phyloP scores from a whole-genome alignment of 148 eudicot genomes.

The Vaccinium corymbosum region DNA sequence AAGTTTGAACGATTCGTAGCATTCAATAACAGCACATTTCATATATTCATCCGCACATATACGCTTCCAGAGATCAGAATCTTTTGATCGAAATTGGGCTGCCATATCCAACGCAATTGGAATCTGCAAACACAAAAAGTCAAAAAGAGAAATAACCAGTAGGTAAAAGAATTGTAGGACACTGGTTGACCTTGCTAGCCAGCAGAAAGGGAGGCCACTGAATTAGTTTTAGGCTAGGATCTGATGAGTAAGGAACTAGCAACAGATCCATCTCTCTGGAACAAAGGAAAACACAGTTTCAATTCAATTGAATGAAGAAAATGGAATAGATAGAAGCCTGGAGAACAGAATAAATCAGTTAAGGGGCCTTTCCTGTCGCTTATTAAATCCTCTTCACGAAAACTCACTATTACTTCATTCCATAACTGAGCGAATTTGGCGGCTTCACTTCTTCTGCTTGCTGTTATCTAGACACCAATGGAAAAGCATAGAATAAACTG shows the following conservation, averaged over 20 bases:
- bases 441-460: slow-evolving; percentile 48
- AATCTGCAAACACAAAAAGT: slow-evolving; percentile 28
- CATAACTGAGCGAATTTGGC: slow-evolving; percentile 68
- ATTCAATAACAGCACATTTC: slow-evolving; percentile 49
- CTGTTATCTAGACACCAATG: slow-evolving; percentile 33
- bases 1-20: slow-evolving; percentile 65
- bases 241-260: slow-evolving; percentile 99
- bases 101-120: slow-evolving; percentile 57
- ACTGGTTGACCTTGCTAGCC: slow-evolving; percentile 47
- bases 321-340: background rate
- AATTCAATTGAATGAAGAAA: background rate
- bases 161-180: background rate
- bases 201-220: slow-evolving; percentile 99
- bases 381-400: slow-evolving; percentile 69
- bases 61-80: slow-evolving; percentile 44
- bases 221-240: slow-evolving; percentile 70
- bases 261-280: slow-evolving; percentile 89
- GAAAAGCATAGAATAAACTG: background rate
- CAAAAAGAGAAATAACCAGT: background rate
- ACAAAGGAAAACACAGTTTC: background rate
- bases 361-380: slow-evolving; percentile 18
- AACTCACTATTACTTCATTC: slow-evolving; percentile 60
- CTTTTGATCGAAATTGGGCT: slow-evolving; percentile 33
- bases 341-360: background rate
- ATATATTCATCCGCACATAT: slow-evolving; percentile 46